These are phyloP conservation scores for Neopestalotiopsis sp. DNA, from an alignment of 2,329 filamentous ascomycete genomes.

Conservation along the genomic window DNA sequence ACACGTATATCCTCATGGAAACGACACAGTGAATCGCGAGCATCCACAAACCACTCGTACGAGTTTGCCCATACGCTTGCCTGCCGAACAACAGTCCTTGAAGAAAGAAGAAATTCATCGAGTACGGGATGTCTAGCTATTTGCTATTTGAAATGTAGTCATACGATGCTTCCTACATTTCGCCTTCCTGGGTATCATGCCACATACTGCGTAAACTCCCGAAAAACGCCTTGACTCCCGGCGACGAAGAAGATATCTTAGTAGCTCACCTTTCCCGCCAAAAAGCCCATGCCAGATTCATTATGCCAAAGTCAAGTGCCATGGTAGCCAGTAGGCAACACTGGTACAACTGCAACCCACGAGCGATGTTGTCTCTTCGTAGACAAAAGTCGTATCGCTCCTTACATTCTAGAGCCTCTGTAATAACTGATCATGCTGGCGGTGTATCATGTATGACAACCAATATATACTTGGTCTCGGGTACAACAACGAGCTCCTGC, in stretches of 20 bases:
- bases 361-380: neutral
- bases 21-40: neutral
- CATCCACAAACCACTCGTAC: neutral
- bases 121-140: neutral
- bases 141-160: neutral
- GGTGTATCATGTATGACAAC: conserved; percentile 85
- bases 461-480: conserved; percentile 79
- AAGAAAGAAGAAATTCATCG: neutral
- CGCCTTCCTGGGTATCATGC: conserved; percentile 12
- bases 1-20: neutral
- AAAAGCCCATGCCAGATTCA: neutral
- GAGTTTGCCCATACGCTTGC: neutral
- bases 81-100: neutral
- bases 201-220: conserved; percentile 8
- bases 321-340: neutral
- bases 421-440: conserved; percentile 54
- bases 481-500: conserved; percentile 83
- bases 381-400: neutral
- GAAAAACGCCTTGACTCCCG: neutral
- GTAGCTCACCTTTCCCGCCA: neutral
- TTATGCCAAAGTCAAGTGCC: neutral
- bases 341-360: neutral
- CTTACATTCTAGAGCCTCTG: neutral
- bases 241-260: neutral
- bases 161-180: neutral